These are phyloP conservation scores for Xylaria flabelliformis DNA, from an alignment of 495 filamentous ascomycete species.

Conservation along the genomic window DNA sequence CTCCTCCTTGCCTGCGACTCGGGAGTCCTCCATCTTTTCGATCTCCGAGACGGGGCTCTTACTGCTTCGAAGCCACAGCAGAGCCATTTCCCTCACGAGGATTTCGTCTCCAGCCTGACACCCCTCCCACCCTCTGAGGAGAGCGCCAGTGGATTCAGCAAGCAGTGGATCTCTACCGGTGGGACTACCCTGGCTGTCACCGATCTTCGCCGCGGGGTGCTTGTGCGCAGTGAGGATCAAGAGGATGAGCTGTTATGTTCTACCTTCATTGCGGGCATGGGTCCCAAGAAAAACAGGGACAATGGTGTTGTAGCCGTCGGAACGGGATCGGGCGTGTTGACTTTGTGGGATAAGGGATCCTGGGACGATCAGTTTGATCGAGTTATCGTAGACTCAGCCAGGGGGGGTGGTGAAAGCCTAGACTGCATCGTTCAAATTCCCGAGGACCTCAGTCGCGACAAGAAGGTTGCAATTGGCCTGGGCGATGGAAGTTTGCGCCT, in stretches of 20 bases:
- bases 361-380: constrained; percentile 96
- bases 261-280: constrained; percentile 71
- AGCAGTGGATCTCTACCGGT: constrained; percentile 92
- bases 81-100: constrained; percentile 84
- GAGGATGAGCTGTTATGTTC: constrained; percentile 90
- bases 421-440: constrained; percentile 74
- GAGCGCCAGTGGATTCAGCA: constrained; percentile 82
- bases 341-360: constrained; percentile 88
- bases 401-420: constrained; percentile 67
- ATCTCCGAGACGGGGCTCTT: constrained; percentile 74
- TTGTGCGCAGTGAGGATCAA: constrained; percentile 88
- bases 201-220: constrained; percentile 80
- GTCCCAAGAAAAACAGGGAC: constrained; percentile 63
- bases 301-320: constrained; percentile 83
- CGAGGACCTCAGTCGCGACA: constrained; percentile 66
- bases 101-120: constrained; percentile 90
- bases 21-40: constrained; percentile 86
- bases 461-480: constrained; percentile 74
- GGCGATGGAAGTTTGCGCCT: constrained; percentile 69
- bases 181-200: constrained; percentile 88
- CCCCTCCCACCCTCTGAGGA: constrained; percentile 78
- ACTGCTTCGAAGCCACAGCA: constrained; percentile 68
- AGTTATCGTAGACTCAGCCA: constrained; percentile 70
- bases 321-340: constrained; percentile 77
- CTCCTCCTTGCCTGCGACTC: constrained; percentile 91